These are phyloP conservation scores for Clavaria fumosa DNA, from an alignment of 768 basidiomycete species.

Conservation along the genomic window DNA sequence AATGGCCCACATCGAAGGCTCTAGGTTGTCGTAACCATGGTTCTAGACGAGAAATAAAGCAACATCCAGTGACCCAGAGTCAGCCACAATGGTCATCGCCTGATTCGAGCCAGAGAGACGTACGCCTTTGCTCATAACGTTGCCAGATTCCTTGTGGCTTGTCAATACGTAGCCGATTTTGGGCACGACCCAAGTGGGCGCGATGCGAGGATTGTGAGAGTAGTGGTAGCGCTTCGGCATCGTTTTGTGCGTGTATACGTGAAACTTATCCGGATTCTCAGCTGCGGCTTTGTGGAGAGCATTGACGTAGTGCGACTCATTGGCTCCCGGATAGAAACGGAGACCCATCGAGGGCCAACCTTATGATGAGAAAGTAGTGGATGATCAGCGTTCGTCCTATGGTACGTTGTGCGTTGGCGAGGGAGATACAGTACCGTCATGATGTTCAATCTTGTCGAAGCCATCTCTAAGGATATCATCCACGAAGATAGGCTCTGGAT, in stretches of 20 bases:
- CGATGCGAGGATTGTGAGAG: constrained; percentile 55
- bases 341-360: constrained; percentile 79
- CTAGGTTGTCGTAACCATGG: constrained; percentile 81
- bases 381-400: no score
- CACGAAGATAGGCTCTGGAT: constrained; percentile 59
- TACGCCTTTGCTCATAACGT: constrained; percentile 63
- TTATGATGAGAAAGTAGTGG: background rate
- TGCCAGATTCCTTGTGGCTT: constrained; percentile 40
- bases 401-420: no score
- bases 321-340: constrained; percentile 46
- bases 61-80: no score
- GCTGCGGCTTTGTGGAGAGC: constrained; percentile 36
- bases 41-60: constrained; percentile 32
- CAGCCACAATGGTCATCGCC: no score
- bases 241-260: constrained; percentile 61
- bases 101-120: no score
- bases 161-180: constrained; percentile 70
- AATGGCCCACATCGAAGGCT: constrained; percentile 69
- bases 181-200: constrained; percentile 77
- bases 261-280: constrained; percentile 48
- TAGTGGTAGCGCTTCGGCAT: constrained; percentile 82
- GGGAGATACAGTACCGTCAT: constrained; percentile 35
- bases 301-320: constrained; percentile 40
- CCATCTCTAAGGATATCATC: constrained; percentile 71
- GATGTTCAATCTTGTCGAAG: constrained; percentile 44